phyloP scores from a whole-genome alignment of 2,329 filamentous ascomycete genomes.

The Colletotrichum sp. region DNA sequence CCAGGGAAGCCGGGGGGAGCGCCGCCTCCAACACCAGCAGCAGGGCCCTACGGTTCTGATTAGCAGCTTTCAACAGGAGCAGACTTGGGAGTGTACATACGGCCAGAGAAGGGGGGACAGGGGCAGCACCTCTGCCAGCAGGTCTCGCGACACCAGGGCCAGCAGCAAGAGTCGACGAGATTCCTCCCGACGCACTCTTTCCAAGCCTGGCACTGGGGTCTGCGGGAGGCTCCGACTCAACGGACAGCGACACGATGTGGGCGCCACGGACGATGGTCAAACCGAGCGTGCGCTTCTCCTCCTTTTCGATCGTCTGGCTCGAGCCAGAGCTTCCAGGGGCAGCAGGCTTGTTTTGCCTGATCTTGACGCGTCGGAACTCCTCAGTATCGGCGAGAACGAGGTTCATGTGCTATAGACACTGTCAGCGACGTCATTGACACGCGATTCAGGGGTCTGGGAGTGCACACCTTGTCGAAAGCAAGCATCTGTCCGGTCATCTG shows the following conservation, averaged over 20 bases:
- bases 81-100: conserved; percentile 46
- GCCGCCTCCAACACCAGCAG: conserved; percentile 82
- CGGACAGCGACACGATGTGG: conserved; percentile 91
- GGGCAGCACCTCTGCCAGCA: conserved; percentile 78
- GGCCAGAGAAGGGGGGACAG: conserved; percentile 75
- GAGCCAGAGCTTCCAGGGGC: conserved; percentile 67
- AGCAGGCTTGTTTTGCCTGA: conserved; percentile 76
- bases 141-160: conserved; percentile 91
- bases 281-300: conserved; percentile 97
- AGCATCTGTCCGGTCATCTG: conserved; percentile 99
- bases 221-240: conserved; percentile 93
- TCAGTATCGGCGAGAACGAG: conserved; percentile 98
- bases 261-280: conserved; percentile 94
- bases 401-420: conserved; percentile 84
- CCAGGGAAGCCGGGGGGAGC: conserved; percentile 63
- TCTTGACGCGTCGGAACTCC: conserved; percentile 92
- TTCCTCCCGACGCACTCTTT: conserved; percentile 72
- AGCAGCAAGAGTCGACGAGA: conserved; percentile 73
- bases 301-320: conserved; percentile 78
- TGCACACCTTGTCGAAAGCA: conserved; percentile 89
- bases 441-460: neutral
- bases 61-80: neutral
- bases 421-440: conserved; percentile 11
- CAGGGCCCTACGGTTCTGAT: conserved; percentile 64
- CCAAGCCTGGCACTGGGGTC: conserved; percentile 91